Percentiles rank a stretch among this genome's conserved stretches.
These are phyloP conservation scores for Diaporthe longicolla DNA, from an alignment of 2,329 filamentous ascomycete species.

Conservation along the genomic window DNA sequence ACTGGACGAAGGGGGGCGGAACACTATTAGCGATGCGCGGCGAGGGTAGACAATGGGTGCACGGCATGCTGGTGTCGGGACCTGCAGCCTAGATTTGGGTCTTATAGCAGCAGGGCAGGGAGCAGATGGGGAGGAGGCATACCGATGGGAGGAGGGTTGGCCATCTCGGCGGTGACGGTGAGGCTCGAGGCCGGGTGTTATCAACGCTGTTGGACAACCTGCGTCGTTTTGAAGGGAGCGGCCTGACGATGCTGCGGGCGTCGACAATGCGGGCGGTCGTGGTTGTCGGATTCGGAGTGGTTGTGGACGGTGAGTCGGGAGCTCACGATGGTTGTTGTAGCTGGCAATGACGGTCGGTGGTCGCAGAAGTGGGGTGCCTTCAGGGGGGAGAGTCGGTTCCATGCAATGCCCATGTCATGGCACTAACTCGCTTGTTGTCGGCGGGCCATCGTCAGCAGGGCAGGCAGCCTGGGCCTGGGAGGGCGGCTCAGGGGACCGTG, in stretches of 20 bases:
- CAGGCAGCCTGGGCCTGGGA: not conserved
- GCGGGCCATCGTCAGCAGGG: slow-evolving; percentile 11
- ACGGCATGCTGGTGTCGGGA: not conserved
- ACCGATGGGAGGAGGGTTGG: slow-evolving; percentile 69
- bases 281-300: slow-evolving; percentile 2
- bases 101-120: not conserved
- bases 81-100: not conserved
- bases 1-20: slow-evolving; percentile 67
- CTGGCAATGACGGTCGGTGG: slow-evolving; percentile 39
- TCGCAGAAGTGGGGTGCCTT: slow-evolving; percentile 43
- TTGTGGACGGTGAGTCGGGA: slow-evolving; percentile 18
- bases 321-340: slow-evolving; percentile 35
- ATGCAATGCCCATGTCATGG: slow-evolving; percentile 27
- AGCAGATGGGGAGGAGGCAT: slow-evolving; percentile 50
- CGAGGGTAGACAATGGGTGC: slow-evolving; percentile 19
- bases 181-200: slow-evolving; percentile 45
- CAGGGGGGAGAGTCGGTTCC: slow-evolving; percentile 34
- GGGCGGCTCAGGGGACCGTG: slow-evolving; percentile 12
- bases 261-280: slow-evolving; percentile 14
- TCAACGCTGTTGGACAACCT: slow-evolving; percentile 1
- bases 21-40: slow-evolving; percentile 32
- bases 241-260: not conserved
- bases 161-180: slow-evolving; percentile 58
- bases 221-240: not conserved
- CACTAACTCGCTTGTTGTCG: not conserved